Base-by-base conservation (phyloP, 2,329 filamentous ascomycete species). In the Endothia cerciana region DNA sequence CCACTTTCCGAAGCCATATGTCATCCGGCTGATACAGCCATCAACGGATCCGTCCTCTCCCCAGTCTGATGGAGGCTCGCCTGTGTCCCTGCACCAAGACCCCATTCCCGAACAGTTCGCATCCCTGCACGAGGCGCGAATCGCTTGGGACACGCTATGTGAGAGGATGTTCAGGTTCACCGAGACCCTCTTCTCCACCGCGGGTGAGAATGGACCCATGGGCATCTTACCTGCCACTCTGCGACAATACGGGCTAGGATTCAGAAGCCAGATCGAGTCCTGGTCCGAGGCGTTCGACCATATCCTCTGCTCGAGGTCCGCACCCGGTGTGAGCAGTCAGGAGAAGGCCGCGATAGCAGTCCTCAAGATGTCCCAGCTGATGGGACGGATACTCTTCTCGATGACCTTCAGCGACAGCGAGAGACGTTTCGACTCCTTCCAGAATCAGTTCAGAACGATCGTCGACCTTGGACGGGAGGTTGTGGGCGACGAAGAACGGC, bases 351-450 rank as follows among this genome's bases (percentile, higher is more conserved):
- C 82, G 56, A 88, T 89, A 65, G 81, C 85, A 5, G 85, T 87
- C 13, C 77, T 89, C 6, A 88, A 88, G 70, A 89, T 89, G 86
- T 82, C 82, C 63, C 85, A 87, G 66, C 79, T 87, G 60, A 89
- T 87, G 80, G 81, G 80, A 11, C 78, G 80, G 56, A 79, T 89
- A 41, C 75, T 89, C 6, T 87, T 86, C 69, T 76, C 84, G 49
- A 88, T 87, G 83, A 85, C 84, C 11, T 89, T 88, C 70, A 85
- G 81, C 72, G 82, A 84, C 61, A 83, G 78, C 56, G 87, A 89
- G 72, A 81, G 82, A 62, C 80, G 84, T 43, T 89, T 89, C 66
- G 87, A 89, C 70, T 72, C 74, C 11, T 87, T 86, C 68, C 75
- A 80, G 6, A 74, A 77, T 0, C 79, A 82, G 28, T 89, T 89